A percentile compares a stretch with the other conserved stretches of the same genome.
phyloP scores from a whole-genome alignment of 2,329 filamentous ascomycete genomes.

The Fusarium oligoseptatum region DNA sequence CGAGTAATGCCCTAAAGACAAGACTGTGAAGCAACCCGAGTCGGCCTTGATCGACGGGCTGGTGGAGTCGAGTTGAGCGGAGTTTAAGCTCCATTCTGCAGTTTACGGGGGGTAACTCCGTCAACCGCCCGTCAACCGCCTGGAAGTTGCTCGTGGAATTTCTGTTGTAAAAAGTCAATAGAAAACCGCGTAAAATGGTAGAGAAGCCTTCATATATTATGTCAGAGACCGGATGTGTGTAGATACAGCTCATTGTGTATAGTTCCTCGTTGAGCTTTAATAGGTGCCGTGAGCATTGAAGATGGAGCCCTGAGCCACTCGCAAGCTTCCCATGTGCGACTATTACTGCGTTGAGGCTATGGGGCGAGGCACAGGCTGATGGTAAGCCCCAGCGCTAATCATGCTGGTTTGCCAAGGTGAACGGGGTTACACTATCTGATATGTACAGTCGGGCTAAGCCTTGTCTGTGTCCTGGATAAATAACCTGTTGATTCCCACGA shows the following conservation, averaged over 20 bases:
- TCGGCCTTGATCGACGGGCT: neutral
- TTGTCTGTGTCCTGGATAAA: neutral
- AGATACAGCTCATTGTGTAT: no score
- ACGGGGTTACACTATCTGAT: neutral
- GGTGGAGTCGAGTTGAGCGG: neutral
- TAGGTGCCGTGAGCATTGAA: neutral
- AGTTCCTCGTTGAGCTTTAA: neutral
- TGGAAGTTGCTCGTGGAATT: neutral
- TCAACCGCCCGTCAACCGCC: neutral
- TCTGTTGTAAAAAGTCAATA: neutral
- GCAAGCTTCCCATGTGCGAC: neutral
- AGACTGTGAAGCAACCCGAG: neutral
- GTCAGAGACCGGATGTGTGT: accelerated
- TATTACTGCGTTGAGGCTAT: neutral
- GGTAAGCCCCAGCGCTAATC: neutral
- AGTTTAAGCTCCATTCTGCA: neutral
- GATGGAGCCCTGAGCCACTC: neutral
- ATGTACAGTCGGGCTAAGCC: neutral
- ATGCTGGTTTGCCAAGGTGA: neutral
- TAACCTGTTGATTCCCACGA: neutral
- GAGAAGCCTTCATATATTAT: accelerated
- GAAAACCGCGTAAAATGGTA: neutral
- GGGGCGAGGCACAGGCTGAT: neutral
- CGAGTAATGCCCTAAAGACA: neutral
- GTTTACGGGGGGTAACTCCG: neutral